Evolutionary conservation across 768 basidiomycete genomes (phyloP), one percentile per base, ranked within the genome.

Genomic region (Calocybe gangraenosa): DNA sequence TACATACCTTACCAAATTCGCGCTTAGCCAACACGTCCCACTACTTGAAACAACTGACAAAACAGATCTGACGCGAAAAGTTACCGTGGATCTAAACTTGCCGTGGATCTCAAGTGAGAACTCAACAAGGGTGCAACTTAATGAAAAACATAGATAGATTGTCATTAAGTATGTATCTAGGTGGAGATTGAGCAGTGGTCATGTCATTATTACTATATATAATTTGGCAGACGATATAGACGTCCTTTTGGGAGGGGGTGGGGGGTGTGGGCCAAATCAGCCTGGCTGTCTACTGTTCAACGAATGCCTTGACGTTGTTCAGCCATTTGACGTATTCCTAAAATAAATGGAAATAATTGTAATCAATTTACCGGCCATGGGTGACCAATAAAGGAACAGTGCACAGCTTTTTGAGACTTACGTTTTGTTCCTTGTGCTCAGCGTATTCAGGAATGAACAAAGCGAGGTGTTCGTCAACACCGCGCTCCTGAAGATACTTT

Each of bases 241-340:
- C 32, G 42, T 44, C 48, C 47, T 49, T 49, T 47, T 53, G 34
- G 43, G 23, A 19, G 6, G 6, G 6, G n/a, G 14, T 35, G 7
- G n/a, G n/a, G 34, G 5, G 34, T 6, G 11, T 33, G 28, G 35
- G 22, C 2, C 21, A 32, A 50, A n/a, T n/a, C 46, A 28, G 23
- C 35, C 6, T 11, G 11, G 5, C 17, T 14, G 33, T 46, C 56
- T 65, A 82, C 20, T 71, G 69, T 28, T 94, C 89, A 50, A 97
- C 68, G 59, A 96, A 97, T 17, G 59, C 61, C 75, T 90, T 86
- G 64, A 95, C 83, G 55, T 81, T 81, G 55, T 76, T 67, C 57
- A 98, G 69, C 94, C 94, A 98, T 53, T 71, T 74, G 58, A 92
- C 79, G 66, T 98, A 98, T 69, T 98, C 94, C 92, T 93, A 49